Conservation (phyloP, 148 eudicot species). For the Dysphania ambrosioides region DNA sequence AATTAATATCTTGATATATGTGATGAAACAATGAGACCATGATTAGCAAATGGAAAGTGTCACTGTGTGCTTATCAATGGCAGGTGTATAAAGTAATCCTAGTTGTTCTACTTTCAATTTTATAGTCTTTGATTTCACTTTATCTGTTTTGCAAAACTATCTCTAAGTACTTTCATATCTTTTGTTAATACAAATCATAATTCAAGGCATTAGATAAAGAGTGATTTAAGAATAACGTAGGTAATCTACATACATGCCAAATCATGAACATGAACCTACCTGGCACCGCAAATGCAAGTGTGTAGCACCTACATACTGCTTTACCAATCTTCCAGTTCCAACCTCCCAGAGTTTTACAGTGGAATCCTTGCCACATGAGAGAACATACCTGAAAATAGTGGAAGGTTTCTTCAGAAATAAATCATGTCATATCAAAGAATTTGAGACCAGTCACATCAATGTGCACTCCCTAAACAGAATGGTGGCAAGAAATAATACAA, state of each 20-base stretch:
- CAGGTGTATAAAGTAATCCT: neutral
- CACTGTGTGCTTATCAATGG: neutral
- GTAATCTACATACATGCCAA: neutral
- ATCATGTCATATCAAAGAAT: neutral
- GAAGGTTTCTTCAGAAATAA: neutral
- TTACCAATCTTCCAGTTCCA: constrained; percentile 84
- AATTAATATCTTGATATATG: neutral
- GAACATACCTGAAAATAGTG: constrained; percentile 51
- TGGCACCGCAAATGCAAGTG: constrained; percentile 69
- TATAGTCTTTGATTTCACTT: neutral
- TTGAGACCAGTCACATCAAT: neutral
- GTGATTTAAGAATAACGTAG: neutral
- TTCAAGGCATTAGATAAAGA: too few species aligned
- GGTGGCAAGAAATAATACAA: neutral
- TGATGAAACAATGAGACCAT: neutral
- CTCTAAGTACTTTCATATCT: neutral
- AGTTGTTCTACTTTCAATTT: neutral
- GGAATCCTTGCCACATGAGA: constrained; percentile 81
- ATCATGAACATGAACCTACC: constrained; percentile 31
- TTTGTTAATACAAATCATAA: neutral
- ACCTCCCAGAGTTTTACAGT: constrained; percentile 84
- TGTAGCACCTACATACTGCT: constrained; percentile 81
- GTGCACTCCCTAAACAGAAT: neutral
- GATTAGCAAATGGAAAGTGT: neutral
- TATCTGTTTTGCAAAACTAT: neutral